Percentiles rank a stretch among this genome's conserved stretches.
Evolutionary conservation across 768 basidiomycete genomes (phyloP).

Genomic region (Lepiota venenata): DNA sequence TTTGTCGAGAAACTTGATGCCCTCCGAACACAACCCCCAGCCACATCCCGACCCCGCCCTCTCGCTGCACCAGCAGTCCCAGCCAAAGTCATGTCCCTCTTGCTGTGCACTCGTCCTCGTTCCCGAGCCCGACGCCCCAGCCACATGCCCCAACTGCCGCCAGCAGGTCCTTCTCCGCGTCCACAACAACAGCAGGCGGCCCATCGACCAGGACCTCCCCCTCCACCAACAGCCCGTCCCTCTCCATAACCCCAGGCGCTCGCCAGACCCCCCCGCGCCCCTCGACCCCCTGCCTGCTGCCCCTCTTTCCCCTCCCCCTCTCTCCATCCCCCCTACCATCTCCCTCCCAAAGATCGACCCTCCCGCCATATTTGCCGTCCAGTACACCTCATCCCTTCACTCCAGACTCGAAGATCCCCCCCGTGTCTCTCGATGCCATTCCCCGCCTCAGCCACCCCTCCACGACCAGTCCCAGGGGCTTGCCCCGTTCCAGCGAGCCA

Average conservation of each 20-base stretch:
- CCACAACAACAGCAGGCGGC: slow-evolving; percentile 2
- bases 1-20: slow-evolving; percentile 39
- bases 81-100: slow-evolving; percentile 6
- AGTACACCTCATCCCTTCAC: slow-evolving; percentile 13
- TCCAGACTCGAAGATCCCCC: slow-evolving; percentile 9
- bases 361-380: neutral
- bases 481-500: slow-evolving; percentile 11
- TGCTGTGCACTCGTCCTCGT: slow-evolving; percentile 9
- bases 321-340: neutral
- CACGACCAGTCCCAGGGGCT: slow-evolving; percentile 10
- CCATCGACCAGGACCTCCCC: slow-evolving; percentile 18
- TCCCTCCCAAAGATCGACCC: slow-evolving; percentile 4
- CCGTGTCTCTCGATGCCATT: neutral
- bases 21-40: slow-evolving; percentile 40
- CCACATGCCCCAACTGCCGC: slow-evolving; percentile 23
- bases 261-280: slow-evolving; percentile 4
- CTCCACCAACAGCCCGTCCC: slow-evolving; percentile 17
- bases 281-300: neutral
- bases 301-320: neutral
- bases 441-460: slow-evolving; percentile 12
- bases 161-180: slow-evolving; percentile 15
- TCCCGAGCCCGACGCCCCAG: slow-evolving; percentile 7
- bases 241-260: slow-evolving; percentile 29
- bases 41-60: neutral
- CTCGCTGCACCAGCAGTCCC: slow-evolving; percentile 7